Conservation (phyloP, 352 stramenopile species). For the Globisporangium cylindrosporum region DNA sequence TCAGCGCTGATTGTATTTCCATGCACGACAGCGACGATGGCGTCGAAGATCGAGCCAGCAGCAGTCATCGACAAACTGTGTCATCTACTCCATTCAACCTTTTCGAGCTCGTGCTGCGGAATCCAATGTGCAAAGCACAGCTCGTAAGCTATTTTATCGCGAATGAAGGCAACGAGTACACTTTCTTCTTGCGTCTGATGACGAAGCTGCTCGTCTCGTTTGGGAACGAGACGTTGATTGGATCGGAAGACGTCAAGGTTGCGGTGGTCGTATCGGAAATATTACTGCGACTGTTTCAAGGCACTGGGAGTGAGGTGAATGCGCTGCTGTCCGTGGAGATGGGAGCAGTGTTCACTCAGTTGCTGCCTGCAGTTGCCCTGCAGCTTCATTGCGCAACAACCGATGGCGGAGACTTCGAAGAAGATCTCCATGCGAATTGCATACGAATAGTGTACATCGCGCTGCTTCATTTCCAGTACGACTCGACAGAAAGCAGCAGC, state of each 20-base stretch:
- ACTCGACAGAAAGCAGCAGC: slow-evolving; percentile 16
- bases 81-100: slow-evolving; percentile 49
- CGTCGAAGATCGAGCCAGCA: slow-evolving; percentile 12
- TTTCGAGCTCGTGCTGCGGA: slow-evolving; percentile 41
- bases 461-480: slow-evolving; percentile 47
- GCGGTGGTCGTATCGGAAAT: slow-evolving; percentile 39
- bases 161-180: slow-evolving; percentile 61
- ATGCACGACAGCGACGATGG: slow-evolving; percentile 27
- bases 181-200: slow-evolving; percentile 70
- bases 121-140: slow-evolving; percentile 48
- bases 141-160: slow-evolving; percentile 53
- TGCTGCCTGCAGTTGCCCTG: slow-evolving; percentile 48
- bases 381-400: slow-evolving; percentile 16
- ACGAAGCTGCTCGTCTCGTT: slow-evolving; percentile 57
- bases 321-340: slow-evolving; percentile 43
- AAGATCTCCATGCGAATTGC: slow-evolving; percentile 37
- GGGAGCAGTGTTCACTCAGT: slow-evolving; percentile 40
- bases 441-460: slow-evolving; percentile 49
- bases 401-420: slow-evolving; percentile 12
- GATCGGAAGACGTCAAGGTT: slow-evolving; percentile 26
- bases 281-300: slow-evolving; percentile 48
- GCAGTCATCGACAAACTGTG: slow-evolving; percentile 25
- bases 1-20: slow-evolving; percentile 64
- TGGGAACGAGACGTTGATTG: slow-evolving; percentile 31
- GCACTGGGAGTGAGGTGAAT: slow-evolving; percentile 28